Conservation (phyloP, 176 grass and related monocot genomes). For the Eleusine indica region DNA sequence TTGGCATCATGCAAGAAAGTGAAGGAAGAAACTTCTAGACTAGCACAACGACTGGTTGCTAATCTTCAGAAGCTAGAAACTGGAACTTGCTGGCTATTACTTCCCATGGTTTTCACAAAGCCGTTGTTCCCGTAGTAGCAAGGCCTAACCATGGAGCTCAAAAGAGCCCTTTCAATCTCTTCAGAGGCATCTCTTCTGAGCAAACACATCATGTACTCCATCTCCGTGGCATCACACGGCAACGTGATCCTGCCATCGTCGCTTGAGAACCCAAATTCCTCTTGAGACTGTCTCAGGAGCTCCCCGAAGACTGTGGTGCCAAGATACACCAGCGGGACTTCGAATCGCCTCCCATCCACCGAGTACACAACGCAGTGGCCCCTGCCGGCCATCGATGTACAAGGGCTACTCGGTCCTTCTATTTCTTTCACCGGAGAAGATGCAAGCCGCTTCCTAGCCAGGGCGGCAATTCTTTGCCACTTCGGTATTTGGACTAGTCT, state of each 20-base stretch:
- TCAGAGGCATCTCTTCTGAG: slow-evolving; percentile 39
- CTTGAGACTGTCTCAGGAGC: slow-evolving; percentile 39
- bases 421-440: neutral
- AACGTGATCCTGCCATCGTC: slow-evolving; percentile 55
- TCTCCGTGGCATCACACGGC: slow-evolving; percentile 38
- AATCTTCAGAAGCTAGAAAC: neutral
- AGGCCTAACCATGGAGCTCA: slow-evolving; percentile 49
- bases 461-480: neutral
- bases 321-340: slow-evolving; percentile 55
- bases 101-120: neutral
- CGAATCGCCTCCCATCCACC: slow-evolving; percentile 42
- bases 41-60: neutral
- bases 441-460: slow-evolving; percentile 12
- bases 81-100: neutral
- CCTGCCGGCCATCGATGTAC: slow-evolving; percentile 26
- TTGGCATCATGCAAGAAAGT: neutral
- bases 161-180: slow-evolving; percentile 52
- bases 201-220: slow-evolving; percentile 57
- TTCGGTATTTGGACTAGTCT: neutral
- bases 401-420: neutral
- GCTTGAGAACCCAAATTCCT: neutral
- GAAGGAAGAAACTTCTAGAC: neutral
- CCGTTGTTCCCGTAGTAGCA: slow-evolving; percentile 2
- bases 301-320: slow-evolving; percentile 35
- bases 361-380: slow-evolving; percentile 57